Conservation (phyloP, 805 yeast genomes). For the Candida incommunis region DNA sequence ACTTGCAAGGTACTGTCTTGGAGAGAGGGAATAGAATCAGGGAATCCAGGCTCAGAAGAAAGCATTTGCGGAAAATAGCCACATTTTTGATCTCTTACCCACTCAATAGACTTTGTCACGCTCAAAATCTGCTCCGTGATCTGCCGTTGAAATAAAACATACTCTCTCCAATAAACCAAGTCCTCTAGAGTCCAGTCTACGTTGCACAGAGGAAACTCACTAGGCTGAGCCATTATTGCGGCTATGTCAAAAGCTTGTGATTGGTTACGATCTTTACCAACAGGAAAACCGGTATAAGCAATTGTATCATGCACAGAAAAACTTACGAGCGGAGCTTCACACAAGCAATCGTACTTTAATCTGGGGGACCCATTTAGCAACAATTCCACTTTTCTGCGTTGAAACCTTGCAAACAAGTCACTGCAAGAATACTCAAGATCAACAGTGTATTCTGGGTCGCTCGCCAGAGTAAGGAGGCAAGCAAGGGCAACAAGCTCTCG, state of each 20-base stretch:
- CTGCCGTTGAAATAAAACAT: background rate
- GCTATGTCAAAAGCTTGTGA: background rate
- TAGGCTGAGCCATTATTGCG: background rate
- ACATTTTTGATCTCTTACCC: background rate
- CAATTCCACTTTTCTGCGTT: background rate
- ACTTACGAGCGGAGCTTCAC: background rate
- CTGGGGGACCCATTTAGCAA: background rate
- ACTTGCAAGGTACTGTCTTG: background rate
- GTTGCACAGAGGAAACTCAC: background rate
- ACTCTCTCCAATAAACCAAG: background rate
- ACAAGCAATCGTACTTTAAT: background rate
- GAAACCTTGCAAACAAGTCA: background rate
- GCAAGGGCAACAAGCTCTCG: background rate
- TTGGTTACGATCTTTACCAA: background rate
- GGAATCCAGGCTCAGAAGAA: background rate
- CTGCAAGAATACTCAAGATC: background rate
- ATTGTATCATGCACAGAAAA: background rate
- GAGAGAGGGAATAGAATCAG: background rate
- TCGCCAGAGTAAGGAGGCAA: background rate
- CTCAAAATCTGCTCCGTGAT: background rate
- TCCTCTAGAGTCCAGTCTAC: background rate
- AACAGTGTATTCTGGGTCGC: background rate
- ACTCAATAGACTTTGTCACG: background rate
- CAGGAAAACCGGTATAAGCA: background rate
- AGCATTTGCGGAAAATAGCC: background rate